Evolutionary conservation across 2,329 filamentous ascomycete species (phyloP), one percentile per base, ranked within the genome.

Genomic region (Epichloe sibirici): DNA sequence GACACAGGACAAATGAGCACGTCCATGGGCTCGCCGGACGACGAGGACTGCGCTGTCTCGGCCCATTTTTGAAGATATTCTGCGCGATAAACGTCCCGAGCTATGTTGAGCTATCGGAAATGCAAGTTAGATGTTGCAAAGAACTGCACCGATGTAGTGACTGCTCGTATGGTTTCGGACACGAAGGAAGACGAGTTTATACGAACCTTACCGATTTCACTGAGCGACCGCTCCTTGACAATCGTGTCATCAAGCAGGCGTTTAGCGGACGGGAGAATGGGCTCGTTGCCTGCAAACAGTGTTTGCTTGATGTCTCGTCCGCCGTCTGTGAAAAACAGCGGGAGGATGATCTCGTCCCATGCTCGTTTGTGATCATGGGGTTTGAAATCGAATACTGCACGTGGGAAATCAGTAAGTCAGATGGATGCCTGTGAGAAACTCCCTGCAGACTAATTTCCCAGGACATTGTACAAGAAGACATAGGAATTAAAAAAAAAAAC

Each of bases 1-100:
- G 75, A 76, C 0, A 72, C 76, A 0, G 82, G 83, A 52, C 76
- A 81, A 1, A 86, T 68, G 37, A 86, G 76, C 0, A 82, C 77
- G 62, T 87, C 83, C 8, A 83, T 56, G 40, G 51, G 53, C 72
- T 44, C 63, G 59, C 49, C 49, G 43, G 5, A 63, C 63, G 3
- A 55, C 58, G 28, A 51, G 31, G 5, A 23, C 23, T 54, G 57
- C 7, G 62, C 65, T 4, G 67, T 71, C 43, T 64, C 59, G 34
- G 67, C 66, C 68, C 71, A 74, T 8, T 65, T 63, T 2, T 62
- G 55, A 2, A 66, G 62, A 55, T 73, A 74, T 7, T 62, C 53
- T 2, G 58, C 53, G 3, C 70, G 66, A 52, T 73, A 74, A 3
- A 56, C 59, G 9, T 77, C 71, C 8, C 74, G 67, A 25, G 64